These are phyloP conservation scores for Fusarium nelsonii DNA, from an alignment of 2,329 filamentous ascomycete genomes.

Conservation along the genomic window DNA sequence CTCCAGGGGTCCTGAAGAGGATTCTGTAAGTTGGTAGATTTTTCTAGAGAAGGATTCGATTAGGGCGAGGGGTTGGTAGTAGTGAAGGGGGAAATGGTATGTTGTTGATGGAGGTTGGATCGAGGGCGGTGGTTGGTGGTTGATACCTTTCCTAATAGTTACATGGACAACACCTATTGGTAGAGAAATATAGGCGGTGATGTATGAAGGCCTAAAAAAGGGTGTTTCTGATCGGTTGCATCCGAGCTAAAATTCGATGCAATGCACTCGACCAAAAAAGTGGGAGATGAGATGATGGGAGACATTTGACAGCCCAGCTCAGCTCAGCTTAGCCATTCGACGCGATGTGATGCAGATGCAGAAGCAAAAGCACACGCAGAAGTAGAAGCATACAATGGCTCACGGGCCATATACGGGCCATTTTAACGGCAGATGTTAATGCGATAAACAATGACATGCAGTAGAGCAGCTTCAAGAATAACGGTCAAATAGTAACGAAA, in stretches of 20 bases:
- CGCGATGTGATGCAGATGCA: constrained; percentile 4
- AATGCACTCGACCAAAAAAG: constrained; percentile 25
- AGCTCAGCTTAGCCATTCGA: constrained; percentile 14
- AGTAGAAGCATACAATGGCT: constrained; percentile 1
- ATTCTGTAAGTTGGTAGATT: not conserved
- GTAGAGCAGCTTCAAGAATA: not conserved
- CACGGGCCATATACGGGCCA: constrained; percentile 6
- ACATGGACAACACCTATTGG: constrained; percentile 12
- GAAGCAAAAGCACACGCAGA: constrained; percentile 1
- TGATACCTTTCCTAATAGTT: not conserved
- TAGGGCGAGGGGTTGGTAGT: constrained; percentile 30
- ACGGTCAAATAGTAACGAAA: not conserved
- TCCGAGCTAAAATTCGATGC: constrained; percentile 35
- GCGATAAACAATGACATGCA: constrained; percentile 4
- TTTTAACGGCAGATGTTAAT: not conserved
- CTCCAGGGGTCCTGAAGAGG: constrained; percentile 22
- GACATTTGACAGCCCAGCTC: constrained; percentile 8
- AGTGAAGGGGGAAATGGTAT: constrained; percentile 8
- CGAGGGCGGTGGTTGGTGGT: constrained; percentile 25
- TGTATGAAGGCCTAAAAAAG: constrained; percentile 19
- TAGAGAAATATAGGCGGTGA: not conserved
- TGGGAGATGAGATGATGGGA: constrained; percentile 22
- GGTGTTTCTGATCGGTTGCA: constrained; percentile 43
- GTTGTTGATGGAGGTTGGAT: constrained; percentile 17
- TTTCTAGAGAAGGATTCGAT: not conserved